Percentiles rank a stretch among this genome's conserved stretches.
Evolutionary conservation across 2,329 filamentous ascomycete species (phyloP).

Genomic region (Ceratocystis lukuohia): DNA sequence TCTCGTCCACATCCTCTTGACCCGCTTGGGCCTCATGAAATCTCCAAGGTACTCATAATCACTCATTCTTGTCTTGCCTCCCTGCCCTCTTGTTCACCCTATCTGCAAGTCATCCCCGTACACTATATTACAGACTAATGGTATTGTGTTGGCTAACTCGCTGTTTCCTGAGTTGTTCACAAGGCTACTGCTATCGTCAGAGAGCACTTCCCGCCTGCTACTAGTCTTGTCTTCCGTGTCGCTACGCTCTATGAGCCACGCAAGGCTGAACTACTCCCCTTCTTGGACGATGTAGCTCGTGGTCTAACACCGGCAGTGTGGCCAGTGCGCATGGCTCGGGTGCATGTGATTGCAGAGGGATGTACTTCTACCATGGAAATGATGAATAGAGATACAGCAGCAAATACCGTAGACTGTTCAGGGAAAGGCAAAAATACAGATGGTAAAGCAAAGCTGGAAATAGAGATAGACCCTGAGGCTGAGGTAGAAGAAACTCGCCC

Average conservation of each 20-base stretch:
- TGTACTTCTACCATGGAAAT: neutral
- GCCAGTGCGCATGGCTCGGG: constrained; percentile 29
- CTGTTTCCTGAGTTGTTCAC: neutral
- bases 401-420: neutral
- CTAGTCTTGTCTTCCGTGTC: constrained; percentile 32
- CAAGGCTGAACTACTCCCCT: constrained; percentile 35
- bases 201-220: constrained; percentile 15
- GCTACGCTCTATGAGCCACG: constrained; percentile 38
- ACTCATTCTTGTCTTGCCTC: neutral
- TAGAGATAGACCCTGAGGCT: neutral
- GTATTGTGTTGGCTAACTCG: neutral
- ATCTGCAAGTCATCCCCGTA: neutral
- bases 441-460: neutral
- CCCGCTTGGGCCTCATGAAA: constrained; percentile 24
- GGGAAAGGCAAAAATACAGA: neutral
- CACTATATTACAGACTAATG: neutral
- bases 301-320: constrained; percentile 17
- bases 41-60: constrained; percentile 19
- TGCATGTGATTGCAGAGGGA: constrained; percentile 27
- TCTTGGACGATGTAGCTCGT: constrained; percentile 30
- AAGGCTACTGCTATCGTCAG: constrained; percentile 14
- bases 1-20: constrained; percentile 23
- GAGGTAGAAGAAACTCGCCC: constrained; percentile 18
- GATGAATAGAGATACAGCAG: too few species aligned
- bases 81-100: constrained; percentile 7